A percentile compares a stretch with the other conserved stretches of the same genome.
Evolutionary conservation across 208 protist genomes (phyloP).

Genomic region (Leishmania tropica): DNA sequence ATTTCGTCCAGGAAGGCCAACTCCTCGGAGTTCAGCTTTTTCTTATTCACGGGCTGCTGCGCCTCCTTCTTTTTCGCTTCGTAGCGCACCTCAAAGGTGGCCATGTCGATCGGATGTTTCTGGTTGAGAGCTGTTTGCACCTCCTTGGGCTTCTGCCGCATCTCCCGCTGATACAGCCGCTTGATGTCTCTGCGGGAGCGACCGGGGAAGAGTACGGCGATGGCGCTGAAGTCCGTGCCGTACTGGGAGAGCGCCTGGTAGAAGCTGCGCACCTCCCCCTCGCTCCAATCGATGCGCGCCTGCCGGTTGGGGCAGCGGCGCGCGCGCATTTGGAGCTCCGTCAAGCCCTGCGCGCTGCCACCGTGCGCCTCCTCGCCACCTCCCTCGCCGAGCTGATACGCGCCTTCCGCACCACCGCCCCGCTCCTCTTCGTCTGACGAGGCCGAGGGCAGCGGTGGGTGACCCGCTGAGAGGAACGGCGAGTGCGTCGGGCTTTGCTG

Average conservation of each 20-base stretch:
- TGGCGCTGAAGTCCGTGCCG: slow-evolving; percentile 90
- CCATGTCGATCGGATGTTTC: slow-evolving; percentile 68
- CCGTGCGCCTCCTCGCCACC: not conserved
- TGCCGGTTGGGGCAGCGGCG: slow-evolving; percentile 7
- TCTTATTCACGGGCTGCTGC: slow-evolving; percentile 18
- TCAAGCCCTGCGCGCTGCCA: not conserved
- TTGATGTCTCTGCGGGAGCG: slow-evolving; percentile 78
- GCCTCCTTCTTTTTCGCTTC: slow-evolving; percentile 39
- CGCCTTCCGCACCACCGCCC: not conserved
- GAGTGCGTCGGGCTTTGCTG: slow-evolving; percentile 11
- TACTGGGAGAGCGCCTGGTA: slow-evolving; percentile 87
- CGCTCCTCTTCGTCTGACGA: slow-evolving; percentile 19
- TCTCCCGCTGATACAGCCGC: slow-evolving; percentile 81
- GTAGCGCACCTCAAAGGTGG: slow-evolving; percentile 54
- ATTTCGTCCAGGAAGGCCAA: slow-evolving; percentile 69
- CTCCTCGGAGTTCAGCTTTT: slow-evolving; percentile 36
- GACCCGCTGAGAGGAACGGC: slow-evolving; percentile 6
- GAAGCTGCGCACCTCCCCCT: slow-evolving; percentile 76
- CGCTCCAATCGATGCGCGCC: slow-evolving; percentile 68
- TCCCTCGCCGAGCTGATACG: not conserved
- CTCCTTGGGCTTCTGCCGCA: slow-evolving; percentile 52
- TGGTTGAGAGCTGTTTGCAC: slow-evolving; percentile 59
- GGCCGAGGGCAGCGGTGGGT: not conserved
- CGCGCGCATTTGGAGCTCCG: not conserved
- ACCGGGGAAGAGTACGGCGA: slow-evolving; percentile 73